Base-by-base conservation (phyloP, 192 early-diverging fungal genomes). In the Dissophora globulifera region DNA sequence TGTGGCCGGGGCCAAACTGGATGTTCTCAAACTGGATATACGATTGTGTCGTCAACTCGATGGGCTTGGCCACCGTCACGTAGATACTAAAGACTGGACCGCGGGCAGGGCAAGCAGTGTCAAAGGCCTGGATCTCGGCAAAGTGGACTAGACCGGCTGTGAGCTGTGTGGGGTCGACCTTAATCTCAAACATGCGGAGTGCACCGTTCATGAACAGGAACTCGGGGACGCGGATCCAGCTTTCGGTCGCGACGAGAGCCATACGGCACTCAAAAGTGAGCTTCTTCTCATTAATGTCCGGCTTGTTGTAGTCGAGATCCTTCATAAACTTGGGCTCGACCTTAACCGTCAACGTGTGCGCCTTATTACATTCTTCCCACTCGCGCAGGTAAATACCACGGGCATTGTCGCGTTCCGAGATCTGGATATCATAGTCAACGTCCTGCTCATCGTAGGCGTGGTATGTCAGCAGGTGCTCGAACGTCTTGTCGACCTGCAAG, bases 321-420 rank as follows among this genome's bases (percentile, higher is more conserved):
- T 84, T 79, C 79, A 85, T 86, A 81, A 86, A 94, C 48, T 75
- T 83, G 32, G 86, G 91, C 49, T 63, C 57, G 8, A 90, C 81
- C 41, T 81, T 51, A 10, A 91, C 81, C 26, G 82, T 81, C 50
- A 90, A 35, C 29, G 84, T 79, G 46, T 91, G 87, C 10, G 83
- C 71, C 48, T 83, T 79, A 43, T 74, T 87, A 22, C 90, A 92
- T 62, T 96, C 92, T 41, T 89, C 83, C 46, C 79, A 61, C 42
- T 93, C 87, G 67, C 96, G 88, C 62, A 98, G 78, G 58, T 98
- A 98, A 42, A 98, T 82, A n/a, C 96, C 96, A 51, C 94, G 88
- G 27, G 75, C 83, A 13, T 61, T 64, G 45, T 85, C 79, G 22
- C 67, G 60, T 38, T 81, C 63, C 2, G 45, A 42, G 52, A 75